A percentile compares a stretch with the other conserved stretches of the same genome.
These are phyloP conservation scores for Cercophora newfieldiana DNA, from an alignment of 495 filamentous ascomycete genomes.

Conservation along the genomic window DNA sequence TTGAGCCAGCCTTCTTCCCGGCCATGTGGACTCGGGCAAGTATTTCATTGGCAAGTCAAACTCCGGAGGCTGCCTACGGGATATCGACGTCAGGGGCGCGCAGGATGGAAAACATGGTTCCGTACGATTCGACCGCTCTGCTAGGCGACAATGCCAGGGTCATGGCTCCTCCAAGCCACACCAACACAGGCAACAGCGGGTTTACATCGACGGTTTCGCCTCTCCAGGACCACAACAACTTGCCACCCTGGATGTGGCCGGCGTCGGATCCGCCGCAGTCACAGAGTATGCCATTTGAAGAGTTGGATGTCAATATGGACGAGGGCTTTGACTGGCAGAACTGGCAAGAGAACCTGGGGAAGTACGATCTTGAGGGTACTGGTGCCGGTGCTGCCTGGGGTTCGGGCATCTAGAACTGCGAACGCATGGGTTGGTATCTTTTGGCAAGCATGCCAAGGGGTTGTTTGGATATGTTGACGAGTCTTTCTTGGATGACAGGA, in stretches of 20 bases:
- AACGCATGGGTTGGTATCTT: too few relatives aligned
- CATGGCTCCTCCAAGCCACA: background rate
- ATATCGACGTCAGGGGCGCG: background rate
- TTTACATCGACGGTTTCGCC: conserved; percentile 3
- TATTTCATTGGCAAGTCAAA: background rate
- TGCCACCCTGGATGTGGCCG: conserved; percentile 49
- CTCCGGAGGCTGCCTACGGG: background rate
- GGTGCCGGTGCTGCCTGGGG: background rate
- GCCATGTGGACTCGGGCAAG: background rate
- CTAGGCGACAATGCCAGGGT: background rate
- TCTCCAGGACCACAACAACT: conserved; percentile 30
- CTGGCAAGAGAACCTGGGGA: conserved; percentile 43
- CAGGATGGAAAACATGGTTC: background rate
- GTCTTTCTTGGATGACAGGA: background rate
- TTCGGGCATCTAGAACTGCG: background rate
- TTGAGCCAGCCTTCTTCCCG: background rate
- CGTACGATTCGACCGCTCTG: background rate
- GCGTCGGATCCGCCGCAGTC: conserved; percentile 20
- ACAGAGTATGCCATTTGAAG: conserved; percentile 31
- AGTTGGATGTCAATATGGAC: conserved; percentile 43
- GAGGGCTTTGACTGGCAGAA: conserved; percentile 51
- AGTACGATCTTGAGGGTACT: conserved; percentile 33
- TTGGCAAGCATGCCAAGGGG: too few relatives aligned
- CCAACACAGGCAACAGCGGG: background rate
- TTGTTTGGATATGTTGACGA: background rate